Evolutionary conservation across 1,284 basidiomycete genomes (phyloP), one percentile per base, ranked within the genome.

Genomic region (Cutaneotrichosporon spelunceum): DNA sequence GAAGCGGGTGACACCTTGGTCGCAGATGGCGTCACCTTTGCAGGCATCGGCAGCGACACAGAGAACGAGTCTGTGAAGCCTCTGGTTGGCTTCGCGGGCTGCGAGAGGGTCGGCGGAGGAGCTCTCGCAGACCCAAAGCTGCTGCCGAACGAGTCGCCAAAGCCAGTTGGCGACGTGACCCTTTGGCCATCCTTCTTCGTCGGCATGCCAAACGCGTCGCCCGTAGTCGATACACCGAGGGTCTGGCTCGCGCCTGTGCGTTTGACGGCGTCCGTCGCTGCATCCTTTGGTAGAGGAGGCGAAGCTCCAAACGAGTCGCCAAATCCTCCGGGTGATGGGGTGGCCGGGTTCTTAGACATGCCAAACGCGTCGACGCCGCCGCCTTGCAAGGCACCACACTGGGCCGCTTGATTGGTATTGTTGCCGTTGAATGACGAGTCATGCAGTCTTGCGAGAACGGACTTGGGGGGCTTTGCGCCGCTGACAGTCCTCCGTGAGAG

Each of bases 361-460:
- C 69, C 69, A 64, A 76, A 74, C 0, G 73, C 72, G 45, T 77
- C 75, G 14, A 70, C 44, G 27, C 64, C 60, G 27, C 64, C 60
- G 30, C 34, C 39, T 24, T 63, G 56, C 7, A 19, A 5, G 5
- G 27, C 16, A 14, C 24, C 19, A 19, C 19, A n/a, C 48, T 27
- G 48, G 7, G 48, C 16, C 48, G 48, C 8, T 10, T 21, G 52
- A 24, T 23, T 27, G 23, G 34, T 14, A 6, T 19, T 19, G 63
- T 42, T 13, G 67, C 58, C 13, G 59, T 53, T 34, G 23, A 53
- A 53, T 16, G 52, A 33, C 3, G 52, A 53, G 13, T 34, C 52
- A 13, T 55, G 53, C 11, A 55, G 27, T 14, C 53, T 55, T 8
- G 36, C 26, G 34, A 55, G 53, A 16, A 55, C 42, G 8, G 53